Base-by-base conservation (phyloP, 306 rosid genomes). In the Gillenia trifoliata region DNA sequence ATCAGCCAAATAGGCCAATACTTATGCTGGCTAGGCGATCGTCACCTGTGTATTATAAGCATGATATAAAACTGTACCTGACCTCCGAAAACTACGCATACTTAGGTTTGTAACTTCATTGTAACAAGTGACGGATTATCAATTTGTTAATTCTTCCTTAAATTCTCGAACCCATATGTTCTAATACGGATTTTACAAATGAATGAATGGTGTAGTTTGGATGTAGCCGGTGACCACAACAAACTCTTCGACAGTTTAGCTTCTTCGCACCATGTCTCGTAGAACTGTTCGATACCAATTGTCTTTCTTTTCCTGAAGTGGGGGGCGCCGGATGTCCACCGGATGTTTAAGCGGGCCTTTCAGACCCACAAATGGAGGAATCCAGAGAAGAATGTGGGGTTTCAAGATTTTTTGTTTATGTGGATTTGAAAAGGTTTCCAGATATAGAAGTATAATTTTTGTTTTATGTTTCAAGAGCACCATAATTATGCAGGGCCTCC, bases 111-210 rank as follows among this genome's bases (percentile, higher is more conserved):
- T 67, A 60, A 78, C 50, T 72, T 56, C 12, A 30, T 33, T 89
- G 90, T 84, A 85, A 80, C 83, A 38, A 79, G 72, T 61, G 66
- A 69, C 54, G 71, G 72, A 67, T 80, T 78, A 47, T 38, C 60
- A 34, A 83, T 88, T 89, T 75, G 83, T 81, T 83, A 28, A 88
- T 86, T 89, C 83, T 81, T 88, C 79, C 85, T 92, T 93, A 85
- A 85, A 89, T 73, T 79, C 86, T 79, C 30, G 61, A 83, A 81
- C 77, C 72, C 64, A 59, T 77, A 36, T 84, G 80, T 64, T 69
- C 78, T 76, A 72, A 69, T 75, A 49, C 72, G 63, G 55, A 76
- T 13, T 13, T 68, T 66, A 50, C 72, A 65, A 72, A 81, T 55
- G 79, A 78, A 71, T 68, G 69, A 59, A 72, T 69, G 47, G 70